Conservation (phyloP, 768 basidiomycete species). For the Tricholoma terreum region DNA sequence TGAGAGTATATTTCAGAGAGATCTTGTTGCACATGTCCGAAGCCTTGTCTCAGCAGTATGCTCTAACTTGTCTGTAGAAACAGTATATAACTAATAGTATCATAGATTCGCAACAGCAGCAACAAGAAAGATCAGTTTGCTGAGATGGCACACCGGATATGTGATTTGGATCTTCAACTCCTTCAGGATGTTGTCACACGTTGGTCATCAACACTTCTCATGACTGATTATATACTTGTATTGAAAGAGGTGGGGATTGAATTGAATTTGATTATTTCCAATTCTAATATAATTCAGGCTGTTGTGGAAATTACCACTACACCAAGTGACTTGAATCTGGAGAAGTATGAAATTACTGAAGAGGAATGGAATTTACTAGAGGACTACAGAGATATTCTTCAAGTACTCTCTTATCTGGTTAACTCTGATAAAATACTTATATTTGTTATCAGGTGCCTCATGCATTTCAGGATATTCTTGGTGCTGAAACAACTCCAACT, state of each 20-base stretch:
- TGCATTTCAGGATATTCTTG: conserved; percentile 32
- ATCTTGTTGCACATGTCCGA: conserved; percentile 11
- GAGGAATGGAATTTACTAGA: conserved; percentile 24
- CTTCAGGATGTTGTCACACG: conserved; percentile 25
- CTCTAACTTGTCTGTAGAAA: neutral
- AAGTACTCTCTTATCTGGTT: conserved; percentile 12
- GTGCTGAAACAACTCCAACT: too few relatives aligned
- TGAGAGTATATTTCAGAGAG: neutral
- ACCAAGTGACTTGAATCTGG: conserved; percentile 23
- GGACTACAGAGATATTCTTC: conserved; percentile 20
- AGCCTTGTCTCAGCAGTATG: conserved; percentile 11
- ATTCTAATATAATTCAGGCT: conserved; percentile 15
- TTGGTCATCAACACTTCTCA: conserved; percentile 30
- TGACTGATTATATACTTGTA: conserved; percentile 25
- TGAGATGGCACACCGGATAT: neutral
- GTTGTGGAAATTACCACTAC: conserved; percentile 21
- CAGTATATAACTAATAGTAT: neutral
- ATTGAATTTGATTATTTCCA: conserved; percentile 3
- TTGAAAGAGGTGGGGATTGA: conserved; percentile 20
- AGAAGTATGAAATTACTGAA: conserved; percentile 16
- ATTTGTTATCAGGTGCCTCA: conserved; percentile 26
- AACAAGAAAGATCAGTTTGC: conserved; percentile 11
- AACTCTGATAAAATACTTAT: neutral
- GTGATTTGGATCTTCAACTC: conserved; percentile 22
- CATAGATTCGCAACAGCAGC: conserved; percentile 10